phyloP scores from a whole-genome alignment of 352 stramenopile genomes.

The Bremia lactucae region DNA sequence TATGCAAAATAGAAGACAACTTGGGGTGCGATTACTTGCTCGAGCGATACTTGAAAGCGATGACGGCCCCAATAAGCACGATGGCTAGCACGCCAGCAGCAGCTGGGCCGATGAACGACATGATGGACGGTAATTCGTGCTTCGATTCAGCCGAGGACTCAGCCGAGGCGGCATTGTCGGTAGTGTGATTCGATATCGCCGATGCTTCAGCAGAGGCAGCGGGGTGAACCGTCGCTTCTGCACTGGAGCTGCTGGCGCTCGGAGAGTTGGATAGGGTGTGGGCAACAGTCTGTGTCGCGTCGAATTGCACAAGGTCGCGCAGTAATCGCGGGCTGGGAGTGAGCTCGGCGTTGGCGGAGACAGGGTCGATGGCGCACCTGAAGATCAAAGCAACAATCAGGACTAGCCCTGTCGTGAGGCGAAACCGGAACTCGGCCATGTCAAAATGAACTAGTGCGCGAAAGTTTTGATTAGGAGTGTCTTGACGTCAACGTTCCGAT shows the following conservation, averaged over 20 bases:
- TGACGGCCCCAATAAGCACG: slow-evolving; percentile 41
- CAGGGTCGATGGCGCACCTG: slow-evolving; percentile 3
- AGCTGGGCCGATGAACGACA: slow-evolving; percentile 33
- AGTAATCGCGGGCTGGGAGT: slow-evolving; percentile 4
- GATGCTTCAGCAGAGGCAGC: too few relatives aligned
- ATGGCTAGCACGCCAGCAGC: slow-evolving; percentile 38
- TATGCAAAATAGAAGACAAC: slow-evolving; percentile 2
- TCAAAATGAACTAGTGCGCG: slow-evolving; percentile 3
- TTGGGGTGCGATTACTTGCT: slow-evolving; percentile 9
- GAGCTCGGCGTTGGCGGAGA: slow-evolving; percentile 4
- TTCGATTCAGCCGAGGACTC: slow-evolving; percentile 2
- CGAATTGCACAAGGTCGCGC: slow-evolving; percentile 3
- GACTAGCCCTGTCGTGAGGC: slow-evolving; percentile 3
- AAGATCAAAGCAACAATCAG: slow-evolving; percentile 15
- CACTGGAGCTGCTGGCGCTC: slow-evolving; percentile 1
- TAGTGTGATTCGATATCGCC: too few relatives aligned
- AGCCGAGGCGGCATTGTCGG: slow-evolving; percentile 5
- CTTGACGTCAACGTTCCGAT: not conserved
- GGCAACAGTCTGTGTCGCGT: not conserved
- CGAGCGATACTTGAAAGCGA: slow-evolving; percentile 40
- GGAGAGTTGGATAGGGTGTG: not conserved
- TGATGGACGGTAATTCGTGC: slow-evolving; percentile 12
- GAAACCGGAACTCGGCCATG: slow-evolving; percentile 6
- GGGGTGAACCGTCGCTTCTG: not conserved
- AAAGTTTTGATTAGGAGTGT: not conserved